Base-by-base conservation (phyloP, 257 asterid species). In the Coffea canephora region DNA sequence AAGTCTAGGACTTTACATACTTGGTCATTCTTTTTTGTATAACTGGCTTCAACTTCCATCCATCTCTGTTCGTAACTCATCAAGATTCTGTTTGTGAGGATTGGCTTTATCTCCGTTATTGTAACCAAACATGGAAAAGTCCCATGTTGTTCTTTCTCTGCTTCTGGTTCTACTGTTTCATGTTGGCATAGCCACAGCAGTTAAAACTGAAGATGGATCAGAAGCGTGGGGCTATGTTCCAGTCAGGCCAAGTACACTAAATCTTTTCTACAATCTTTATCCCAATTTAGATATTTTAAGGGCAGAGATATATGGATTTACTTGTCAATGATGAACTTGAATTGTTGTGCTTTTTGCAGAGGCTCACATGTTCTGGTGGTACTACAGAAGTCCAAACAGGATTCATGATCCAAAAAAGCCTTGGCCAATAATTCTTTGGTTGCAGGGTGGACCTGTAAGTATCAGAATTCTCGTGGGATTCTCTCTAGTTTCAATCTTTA, bases 331-430 rank as follows among this genome's bases (percentile, higher is more conserved):
- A 39, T 3, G 41, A 39, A 39, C 41, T 39, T 39, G 41, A 39
- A 39, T 39, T 39, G 41, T 39, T 39, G 41, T 39, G 62, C 73
- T 74, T 69, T 45, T 59, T 84, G 78, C 93, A 96, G 99, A 90
- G 87, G 97, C 98, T 79, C 98, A 91, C 85, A 92, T 96, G 97
- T 94, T 94, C 83, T 96, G 99, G 99, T 90, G 97, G 99, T 88
- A 91, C 84, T 96, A 96, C 85, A 84, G 75, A 80, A 96, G 99
- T 73, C 96, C 98, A 78, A 59, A 91, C 86, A 92, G 97, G 74
- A 87, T 82, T 86, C 70, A 90, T 78, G 92, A 88, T 90, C 92
- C 98, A 87, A 76, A 75, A 75, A 91, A 89, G 69, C 96, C 97
- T 81, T 96, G 99, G 99, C 99, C 99, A 23, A 86, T 94, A 78